phyloP scores from a whole-genome alignment of 106 monocot species.

The Triglochin maritima region DNA sequence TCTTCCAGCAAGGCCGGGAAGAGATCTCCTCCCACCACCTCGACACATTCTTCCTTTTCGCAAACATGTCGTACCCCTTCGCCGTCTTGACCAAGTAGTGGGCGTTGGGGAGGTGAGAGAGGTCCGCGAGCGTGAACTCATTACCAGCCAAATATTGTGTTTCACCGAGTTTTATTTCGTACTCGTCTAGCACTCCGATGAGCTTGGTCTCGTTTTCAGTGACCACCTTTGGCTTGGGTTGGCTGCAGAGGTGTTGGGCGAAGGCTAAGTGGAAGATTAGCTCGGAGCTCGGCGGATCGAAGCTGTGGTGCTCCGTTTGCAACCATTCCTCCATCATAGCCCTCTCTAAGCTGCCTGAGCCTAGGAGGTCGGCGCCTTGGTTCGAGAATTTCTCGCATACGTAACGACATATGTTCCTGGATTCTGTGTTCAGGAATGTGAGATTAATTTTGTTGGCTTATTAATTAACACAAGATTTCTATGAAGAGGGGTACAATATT shows the following conservation, averaged over 20 bases:
- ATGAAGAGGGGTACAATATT: too few species aligned
- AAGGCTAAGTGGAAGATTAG: constrained; percentile 10
- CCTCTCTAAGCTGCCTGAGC: constrained; percentile 5
- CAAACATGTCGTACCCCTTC: constrained; percentile 3
- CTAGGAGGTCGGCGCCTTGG: constrained; percentile 4
- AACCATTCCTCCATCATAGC: constrained; percentile 7
- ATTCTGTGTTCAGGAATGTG: constrained; percentile 1
- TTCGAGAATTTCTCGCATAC: constrained; percentile 8
- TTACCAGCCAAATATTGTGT: constrained; percentile 7
- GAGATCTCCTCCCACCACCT: constrained; percentile 17
- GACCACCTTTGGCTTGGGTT: background rate
- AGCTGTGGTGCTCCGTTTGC: constrained; percentile 4
- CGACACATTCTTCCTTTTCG: constrained; percentile 5
- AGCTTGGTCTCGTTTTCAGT: constrained; percentile 3
- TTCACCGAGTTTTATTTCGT: constrained; percentile 11
- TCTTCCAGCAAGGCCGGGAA: constrained; percentile 9
- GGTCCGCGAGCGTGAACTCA: constrained; percentile 15
- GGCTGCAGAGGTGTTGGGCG: background rate
- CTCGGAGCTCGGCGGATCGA: constrained; percentile 12
- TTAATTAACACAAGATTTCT: too few species aligned
- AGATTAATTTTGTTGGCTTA: too few species aligned
- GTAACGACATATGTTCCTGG: constrained; percentile 6
- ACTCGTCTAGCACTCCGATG: constrained; percentile 2
- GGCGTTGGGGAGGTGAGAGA: constrained; percentile 17
- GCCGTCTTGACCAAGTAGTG: constrained; percentile 4